Percentiles rank a stretch among this genome's conserved stretches.
Conservation (phyloP, 148 eudicot species). For the Dianthus caryophyllus region DNA sequence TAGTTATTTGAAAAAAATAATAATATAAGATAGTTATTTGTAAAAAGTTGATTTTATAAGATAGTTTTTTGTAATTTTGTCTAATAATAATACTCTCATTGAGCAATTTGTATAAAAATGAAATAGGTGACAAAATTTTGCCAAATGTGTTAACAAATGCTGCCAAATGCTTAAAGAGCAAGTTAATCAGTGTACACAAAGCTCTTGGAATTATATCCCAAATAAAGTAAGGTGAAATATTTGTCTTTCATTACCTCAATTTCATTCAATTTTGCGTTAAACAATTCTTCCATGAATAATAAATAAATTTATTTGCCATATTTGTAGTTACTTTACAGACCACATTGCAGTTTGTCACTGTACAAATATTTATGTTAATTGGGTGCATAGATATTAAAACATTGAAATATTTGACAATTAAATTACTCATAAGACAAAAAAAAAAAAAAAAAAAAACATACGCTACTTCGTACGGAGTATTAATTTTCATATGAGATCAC, state of each 20-base stretch:
- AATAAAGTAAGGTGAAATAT: constrained; percentile 12
- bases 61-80: too few species aligned
- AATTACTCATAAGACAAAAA: too few species aligned
- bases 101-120: too few species aligned
- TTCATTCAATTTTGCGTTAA: constrained; percentile 17
- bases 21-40: too few species aligned
- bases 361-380: constrained; percentile 2
- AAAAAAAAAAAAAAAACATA: too few species aligned
- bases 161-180: constrained; percentile 13
- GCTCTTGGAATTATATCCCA: constrained; percentile 24
- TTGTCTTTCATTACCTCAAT: constrained; percentile 22
- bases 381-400: not conserved
- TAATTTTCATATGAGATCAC: too few species aligned
- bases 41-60: too few species aligned
- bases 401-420: too few species aligned
- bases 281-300: not conserved
- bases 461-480: too few species aligned
- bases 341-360: not conserved
- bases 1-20: too few species aligned
- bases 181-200: constrained; percentile 25
- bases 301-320: not conserved
- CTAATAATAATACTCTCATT: too few species aligned
- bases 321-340: not conserved
- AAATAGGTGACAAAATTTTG: not conserved
- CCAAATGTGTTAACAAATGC: constrained; percentile 7